Evolutionary conservation across 805 yeast species (phyloP).

Genomic region (Blastobotrys peoriensis): DNA sequence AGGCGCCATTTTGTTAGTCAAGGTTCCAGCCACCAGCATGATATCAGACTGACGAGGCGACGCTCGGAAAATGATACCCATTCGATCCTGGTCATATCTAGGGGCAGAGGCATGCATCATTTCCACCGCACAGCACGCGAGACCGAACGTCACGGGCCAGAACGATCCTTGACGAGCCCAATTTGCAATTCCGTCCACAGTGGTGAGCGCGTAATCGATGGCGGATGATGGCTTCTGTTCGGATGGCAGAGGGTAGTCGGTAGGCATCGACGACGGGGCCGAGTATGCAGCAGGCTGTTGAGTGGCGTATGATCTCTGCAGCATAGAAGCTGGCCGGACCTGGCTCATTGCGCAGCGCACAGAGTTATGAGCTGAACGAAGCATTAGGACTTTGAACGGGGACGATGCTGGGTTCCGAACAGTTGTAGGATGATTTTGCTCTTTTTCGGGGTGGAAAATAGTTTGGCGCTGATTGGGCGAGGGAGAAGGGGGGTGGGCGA

Average conservation of each 20-base stretch:
- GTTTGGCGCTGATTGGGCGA: not conserved
- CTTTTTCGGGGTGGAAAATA: not conserved
- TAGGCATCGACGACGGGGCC: conserved; percentile 38
- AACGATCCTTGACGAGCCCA: conserved; percentile 91
- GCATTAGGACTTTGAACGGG: too few relatives aligned
- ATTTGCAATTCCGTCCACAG: conserved; percentile 74
- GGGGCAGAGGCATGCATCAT: conserved; percentile 94
- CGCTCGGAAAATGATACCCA: conserved; percentile 89
- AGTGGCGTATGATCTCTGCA: not conserved
- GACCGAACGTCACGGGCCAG: conserved; percentile 90
- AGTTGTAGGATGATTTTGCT: too few relatives aligned
- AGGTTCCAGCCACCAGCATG: conserved; percentile 88
- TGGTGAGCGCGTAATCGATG: conserved; percentile 74
- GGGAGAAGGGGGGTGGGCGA: too few relatives aligned
- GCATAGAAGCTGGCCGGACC: not conserved
- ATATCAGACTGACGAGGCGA: conserved; percentile 90
- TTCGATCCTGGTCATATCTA: conserved; percentile 84
- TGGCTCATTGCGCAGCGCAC: too few relatives aligned
- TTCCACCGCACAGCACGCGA: conserved; percentile 91
- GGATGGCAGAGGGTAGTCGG: conserved; percentile 65
- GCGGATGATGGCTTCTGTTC: conserved; percentile 55
- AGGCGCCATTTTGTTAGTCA: conserved; percentile 91
- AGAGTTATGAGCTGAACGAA: too few relatives aligned
- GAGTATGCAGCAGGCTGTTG: not conserved
- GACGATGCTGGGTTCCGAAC: too few relatives aligned